A percentile compares a stretch with the other conserved stretches of the same genome.
These are phyloP conservation scores for Leccinum variicolor DNA, from an alignment of 768 basidiomycete species.

Conservation along the genomic window DNA sequence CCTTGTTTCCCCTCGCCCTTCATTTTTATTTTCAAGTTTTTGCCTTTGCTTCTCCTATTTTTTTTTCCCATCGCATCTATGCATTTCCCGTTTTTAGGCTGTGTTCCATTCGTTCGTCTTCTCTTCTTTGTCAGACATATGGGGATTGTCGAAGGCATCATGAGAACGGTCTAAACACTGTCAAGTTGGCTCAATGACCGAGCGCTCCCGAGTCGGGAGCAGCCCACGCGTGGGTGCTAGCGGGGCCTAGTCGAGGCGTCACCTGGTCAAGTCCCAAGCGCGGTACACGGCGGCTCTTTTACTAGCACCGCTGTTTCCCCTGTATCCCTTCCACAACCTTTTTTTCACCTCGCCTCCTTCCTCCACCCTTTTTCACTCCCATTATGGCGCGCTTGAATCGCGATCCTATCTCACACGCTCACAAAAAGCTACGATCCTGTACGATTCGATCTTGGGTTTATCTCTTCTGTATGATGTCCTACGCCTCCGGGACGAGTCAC, in stretches of 20 bases:
- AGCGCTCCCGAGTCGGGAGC: not conserved
- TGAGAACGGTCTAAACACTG: not conserved
- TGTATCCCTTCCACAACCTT: not conserved
- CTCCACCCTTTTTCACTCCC: not conserved
- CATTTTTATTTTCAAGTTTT: not conserved
- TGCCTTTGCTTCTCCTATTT: not conserved
- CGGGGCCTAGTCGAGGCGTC: not conserved
- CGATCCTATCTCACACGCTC: not conserved
- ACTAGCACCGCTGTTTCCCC: not conserved
- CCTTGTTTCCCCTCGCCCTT: not conserved
- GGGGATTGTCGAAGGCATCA: not conserved
- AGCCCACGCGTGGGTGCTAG: not conserved
- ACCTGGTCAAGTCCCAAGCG: not conserved
- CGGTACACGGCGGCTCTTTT: not conserved
- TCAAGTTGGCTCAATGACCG: not conserved
- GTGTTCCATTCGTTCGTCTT: not conserved
- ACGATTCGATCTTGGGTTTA: not conserved
- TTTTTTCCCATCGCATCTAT: slow-evolving; percentile 1
- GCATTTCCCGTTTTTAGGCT: not conserved
- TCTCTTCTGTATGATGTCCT: not conserved
- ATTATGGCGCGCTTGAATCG: not conserved
- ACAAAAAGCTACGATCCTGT: slow-evolving; percentile 1
- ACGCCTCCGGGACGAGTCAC: not conserved
- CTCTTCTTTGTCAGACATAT: slow-evolving; percentile 1
- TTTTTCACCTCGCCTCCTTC: not conserved